phyloP scores from a whole-genome alignment of 179 eudicot genomes.

The Heliamphora pulchella region DNA sequence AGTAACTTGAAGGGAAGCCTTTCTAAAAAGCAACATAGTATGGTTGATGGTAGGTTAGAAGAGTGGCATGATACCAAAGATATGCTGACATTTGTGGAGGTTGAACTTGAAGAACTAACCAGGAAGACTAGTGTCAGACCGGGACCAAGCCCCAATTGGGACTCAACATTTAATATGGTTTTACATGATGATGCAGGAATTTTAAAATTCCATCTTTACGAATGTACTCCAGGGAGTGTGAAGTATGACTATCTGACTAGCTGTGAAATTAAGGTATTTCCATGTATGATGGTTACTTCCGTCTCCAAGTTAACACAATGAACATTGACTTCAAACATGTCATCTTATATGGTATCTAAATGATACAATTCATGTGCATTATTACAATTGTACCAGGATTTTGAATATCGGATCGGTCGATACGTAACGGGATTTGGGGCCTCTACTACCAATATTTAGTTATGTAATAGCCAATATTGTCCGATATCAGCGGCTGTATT shows the following conservation, averaged over 20 bases:
- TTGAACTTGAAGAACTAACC: conserved; percentile 80
- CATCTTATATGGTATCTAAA: not conserved
- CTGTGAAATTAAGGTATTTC: conserved; percentile 84
- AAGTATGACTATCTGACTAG: conserved; percentile 69
- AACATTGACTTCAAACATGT: not conserved
- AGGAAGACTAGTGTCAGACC: conserved; percentile 60
- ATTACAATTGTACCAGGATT: not conserved
- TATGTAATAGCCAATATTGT: no score
- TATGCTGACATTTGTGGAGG: conserved; percentile 80
- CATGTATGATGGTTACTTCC: not conserved
- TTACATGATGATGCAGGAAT: conserved; percentile 74
- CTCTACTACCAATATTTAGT: no score
- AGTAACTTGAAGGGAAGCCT: conserved; percentile 48
- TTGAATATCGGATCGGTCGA: not conserved
- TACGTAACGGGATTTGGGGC: no score
- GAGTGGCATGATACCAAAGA: conserved; percentile 36
- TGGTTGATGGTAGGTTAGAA: conserved; percentile 31
- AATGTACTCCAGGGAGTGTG: conserved; percentile 64
- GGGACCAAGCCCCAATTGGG: conserved; percentile 82
- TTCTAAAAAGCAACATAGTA: conserved; percentile 34
- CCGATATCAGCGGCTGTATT: no score
- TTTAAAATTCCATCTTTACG: conserved; percentile 64
- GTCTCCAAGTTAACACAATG: not conserved
- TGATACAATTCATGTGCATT: not conserved
- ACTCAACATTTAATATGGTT: conserved; percentile 77